Evolutionary conservation across 805 yeast genomes (phyloP).

Genomic region (Monosporozyma yasuniensis): DNA sequence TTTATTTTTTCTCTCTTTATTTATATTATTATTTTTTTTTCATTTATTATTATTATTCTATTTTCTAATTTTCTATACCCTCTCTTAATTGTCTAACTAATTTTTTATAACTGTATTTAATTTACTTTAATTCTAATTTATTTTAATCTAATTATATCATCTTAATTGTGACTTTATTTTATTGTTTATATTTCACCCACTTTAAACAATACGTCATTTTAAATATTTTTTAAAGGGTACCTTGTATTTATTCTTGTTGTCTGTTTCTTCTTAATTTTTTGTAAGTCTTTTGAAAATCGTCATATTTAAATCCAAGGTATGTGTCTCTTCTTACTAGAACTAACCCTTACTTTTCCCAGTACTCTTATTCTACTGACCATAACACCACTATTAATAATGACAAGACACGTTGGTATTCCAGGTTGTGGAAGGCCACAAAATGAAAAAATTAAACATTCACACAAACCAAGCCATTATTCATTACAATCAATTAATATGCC

Average conservation of each 20-base stretch:
- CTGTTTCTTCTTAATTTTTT: neutral
- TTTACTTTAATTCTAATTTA: too few species aligned
- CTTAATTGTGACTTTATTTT: too few species aligned
- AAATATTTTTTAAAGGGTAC: neutral
- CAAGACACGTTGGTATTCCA: conserved; percentile 5
- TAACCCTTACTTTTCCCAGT: neutral
- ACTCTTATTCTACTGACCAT: neutral
- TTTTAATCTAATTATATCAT: too few species aligned
- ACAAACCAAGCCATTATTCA: neutral
- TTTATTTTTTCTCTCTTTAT: neutral
- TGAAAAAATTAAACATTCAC: neutral
- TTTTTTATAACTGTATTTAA: too few species aligned
- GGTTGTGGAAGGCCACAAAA: conserved; percentile 8
- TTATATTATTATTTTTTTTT: too few species aligned
- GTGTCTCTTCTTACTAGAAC: neutral
- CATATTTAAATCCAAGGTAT: neutral
- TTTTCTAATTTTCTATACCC: too few species aligned
- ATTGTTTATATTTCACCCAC: too few species aligned
- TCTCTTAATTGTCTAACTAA: too few species aligned
- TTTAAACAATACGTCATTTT: neutral
- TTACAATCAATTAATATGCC: too few species aligned
- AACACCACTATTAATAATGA: neutral
- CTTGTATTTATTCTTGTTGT: neutral
- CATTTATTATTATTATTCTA: too few species aligned
- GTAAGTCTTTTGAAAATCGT: too few species aligned